phyloP scores from a whole-genome alignment of 805 yeast species.

The Metschnikowia orientalis region DNA sequence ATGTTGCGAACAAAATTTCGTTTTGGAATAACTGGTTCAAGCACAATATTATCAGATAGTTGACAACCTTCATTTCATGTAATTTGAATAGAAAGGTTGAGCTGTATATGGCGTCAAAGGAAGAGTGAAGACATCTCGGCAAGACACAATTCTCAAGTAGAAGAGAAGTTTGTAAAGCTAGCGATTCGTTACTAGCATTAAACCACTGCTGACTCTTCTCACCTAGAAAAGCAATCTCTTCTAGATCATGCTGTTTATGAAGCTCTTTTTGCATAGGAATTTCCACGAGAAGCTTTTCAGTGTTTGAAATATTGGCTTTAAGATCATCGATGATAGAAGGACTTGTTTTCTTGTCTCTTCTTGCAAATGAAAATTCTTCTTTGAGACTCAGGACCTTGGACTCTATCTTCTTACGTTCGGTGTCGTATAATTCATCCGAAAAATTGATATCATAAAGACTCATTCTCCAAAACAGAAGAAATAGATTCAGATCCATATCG shows the following conservation, averaged over 20 bases:
- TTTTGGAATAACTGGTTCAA: constrained; percentile 46
- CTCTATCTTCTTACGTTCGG: constrained; percentile 39
- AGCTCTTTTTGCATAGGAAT: constrained; percentile 38
- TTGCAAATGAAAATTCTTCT: constrained; percentile 29
- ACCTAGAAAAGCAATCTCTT: constrained; percentile 24
- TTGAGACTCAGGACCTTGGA: constrained; percentile 31
- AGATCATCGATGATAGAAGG: constrained; percentile 20
- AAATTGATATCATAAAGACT: constrained; percentile 67
- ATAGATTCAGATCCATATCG: constrained; percentile 25
- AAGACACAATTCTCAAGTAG: constrained; percentile 64
- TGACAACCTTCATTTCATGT: constrained; percentile 33
- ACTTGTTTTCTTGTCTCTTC: constrained; percentile 22
- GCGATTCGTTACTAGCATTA: constrained; percentile 11
- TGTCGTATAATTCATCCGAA: constrained; percentile 46
- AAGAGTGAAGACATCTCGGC: constrained; percentile 74
- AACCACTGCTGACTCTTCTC: constrained; percentile 40
- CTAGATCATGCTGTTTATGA: constrained; percentile 42
- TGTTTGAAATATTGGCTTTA: constrained; percentile 21
- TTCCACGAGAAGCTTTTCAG: constrained; percentile 22
- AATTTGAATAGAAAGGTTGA: constrained; percentile 56
- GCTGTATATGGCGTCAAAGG: constrained; percentile 73
- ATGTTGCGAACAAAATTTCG: constrained; percentile 49
- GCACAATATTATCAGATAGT: constrained; percentile 36
- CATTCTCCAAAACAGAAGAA: constrained; percentile 62
- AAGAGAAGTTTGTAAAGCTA: constrained; percentile 10